Evolutionary conservation across 768 basidiomycete species (phyloP).

Genomic region (Boletus insuetus): DNA sequence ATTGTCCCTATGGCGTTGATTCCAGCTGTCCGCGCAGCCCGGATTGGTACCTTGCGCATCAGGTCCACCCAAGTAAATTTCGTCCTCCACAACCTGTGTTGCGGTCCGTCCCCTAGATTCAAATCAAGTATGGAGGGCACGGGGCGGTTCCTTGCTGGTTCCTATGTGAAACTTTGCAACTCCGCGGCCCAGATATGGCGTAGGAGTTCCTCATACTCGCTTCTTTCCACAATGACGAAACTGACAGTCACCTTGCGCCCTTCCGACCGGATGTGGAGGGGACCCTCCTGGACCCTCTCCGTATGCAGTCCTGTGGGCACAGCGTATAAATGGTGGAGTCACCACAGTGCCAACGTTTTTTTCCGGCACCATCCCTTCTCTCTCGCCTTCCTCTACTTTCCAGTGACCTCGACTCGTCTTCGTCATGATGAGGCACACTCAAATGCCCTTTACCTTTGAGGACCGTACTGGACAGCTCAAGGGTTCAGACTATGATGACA

Average conservation of each 20-base stretch:
- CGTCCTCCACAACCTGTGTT: neutral
- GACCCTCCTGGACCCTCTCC: slow-evolving; percentile 16
- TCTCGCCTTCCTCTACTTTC: neutral
- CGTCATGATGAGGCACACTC: slow-evolving; percentile 20
- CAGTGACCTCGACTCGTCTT: slow-evolving; percentile 14
- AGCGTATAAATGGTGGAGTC: slow-evolving; percentile 18
- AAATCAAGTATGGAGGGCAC: too few relatives aligned
- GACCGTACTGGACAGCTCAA: slow-evolving; percentile 60
- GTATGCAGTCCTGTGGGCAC: slow-evolving; percentile 19
- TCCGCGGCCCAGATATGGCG: slow-evolving; percentile 30
- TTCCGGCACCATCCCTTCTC: neutral
- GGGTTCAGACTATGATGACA: slow-evolving; percentile 69
- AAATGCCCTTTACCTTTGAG: slow-evolving; percentile 59
- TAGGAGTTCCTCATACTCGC: slow-evolving; percentile 19
- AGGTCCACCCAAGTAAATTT: neutral
- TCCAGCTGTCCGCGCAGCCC: slow-evolving; percentile 4
- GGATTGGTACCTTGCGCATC: slow-evolving; percentile 7
- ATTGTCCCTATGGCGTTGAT: slow-evolving; percentile 11
- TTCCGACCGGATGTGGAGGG: slow-evolving; percentile 19
- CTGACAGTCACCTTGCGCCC: slow-evolving; percentile 23
- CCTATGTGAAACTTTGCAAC: slow-evolving; percentile 20
- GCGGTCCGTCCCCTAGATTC: neutral
- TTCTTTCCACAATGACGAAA: slow-evolving; percentile 24
- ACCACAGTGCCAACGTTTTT: neutral
- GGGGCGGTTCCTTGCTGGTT: too few relatives aligned